These are phyloP conservation scores for Chaetomium globosum DNA, from an alignment of 2,329 filamentous ascomycete species.

Conservation along the genomic window DNA sequence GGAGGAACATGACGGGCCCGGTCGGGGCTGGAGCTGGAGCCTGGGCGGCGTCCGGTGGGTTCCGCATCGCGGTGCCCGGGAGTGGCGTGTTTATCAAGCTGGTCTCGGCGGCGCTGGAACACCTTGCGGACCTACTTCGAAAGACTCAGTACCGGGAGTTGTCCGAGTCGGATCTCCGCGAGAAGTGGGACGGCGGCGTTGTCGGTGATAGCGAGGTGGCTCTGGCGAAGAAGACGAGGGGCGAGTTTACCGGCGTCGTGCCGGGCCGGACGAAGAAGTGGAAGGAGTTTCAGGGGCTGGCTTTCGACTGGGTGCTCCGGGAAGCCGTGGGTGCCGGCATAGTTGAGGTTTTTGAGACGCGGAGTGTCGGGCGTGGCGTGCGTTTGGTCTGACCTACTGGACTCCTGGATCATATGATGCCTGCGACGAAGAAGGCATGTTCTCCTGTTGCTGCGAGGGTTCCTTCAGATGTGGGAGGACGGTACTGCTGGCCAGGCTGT, in stretches of 20 bases:
- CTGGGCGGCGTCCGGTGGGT: conserved; percentile 43
- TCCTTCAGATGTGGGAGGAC: neutral
- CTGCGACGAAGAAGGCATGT: neutral
- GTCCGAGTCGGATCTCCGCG: conserved; percentile 62
- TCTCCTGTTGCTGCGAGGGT: neutral
- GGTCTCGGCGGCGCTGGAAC: conserved; percentile 61
- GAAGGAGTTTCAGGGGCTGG: conserved; percentile 69
- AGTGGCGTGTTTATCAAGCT: conserved; percentile 70
- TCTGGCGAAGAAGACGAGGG: conserved; percentile 51
- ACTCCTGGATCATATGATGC: neutral
- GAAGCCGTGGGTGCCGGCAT: conserved; percentile 71
- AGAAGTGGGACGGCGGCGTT: conserved; percentile 73
- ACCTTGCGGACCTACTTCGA: conserved; percentile 61
- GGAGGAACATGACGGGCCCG: conserved; percentile 25
- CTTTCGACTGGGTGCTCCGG: conserved; percentile 71
- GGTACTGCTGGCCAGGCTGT: conserved; percentile 2
- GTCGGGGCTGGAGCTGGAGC: neutral
- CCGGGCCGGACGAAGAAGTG: conserved; percentile 68
- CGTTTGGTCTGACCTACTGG: conserved; percentile 44
- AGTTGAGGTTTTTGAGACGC: conserved; percentile 74
- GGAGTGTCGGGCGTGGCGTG: conserved; percentile 70
- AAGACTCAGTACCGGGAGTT: conserved; percentile 65
- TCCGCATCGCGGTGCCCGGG: conserved; percentile 66
- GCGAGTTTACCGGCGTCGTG: conserved; percentile 59
- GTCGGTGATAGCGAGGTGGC: conserved; percentile 45